Conservation (phyloP, 495 filamentous ascomycete species). For the Extremus antarcticus region DNA sequence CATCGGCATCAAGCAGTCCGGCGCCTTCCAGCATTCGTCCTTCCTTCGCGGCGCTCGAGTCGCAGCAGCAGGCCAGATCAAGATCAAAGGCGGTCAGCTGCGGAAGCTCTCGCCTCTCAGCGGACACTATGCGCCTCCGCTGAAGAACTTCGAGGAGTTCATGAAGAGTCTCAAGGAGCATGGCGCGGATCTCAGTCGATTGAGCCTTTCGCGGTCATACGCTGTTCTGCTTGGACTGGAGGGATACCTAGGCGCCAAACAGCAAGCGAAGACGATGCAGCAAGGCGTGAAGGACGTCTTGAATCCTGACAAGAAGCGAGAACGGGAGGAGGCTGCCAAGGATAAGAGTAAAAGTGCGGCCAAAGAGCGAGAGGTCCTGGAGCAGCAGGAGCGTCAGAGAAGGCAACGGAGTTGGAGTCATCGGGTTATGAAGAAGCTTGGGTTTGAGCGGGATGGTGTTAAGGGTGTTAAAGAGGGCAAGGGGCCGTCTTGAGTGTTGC, state of each 20-base stretch:
- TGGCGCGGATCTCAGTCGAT: slow-evolving; percentile 67
- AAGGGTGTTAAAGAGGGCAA: background rate
- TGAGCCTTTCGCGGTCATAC: slow-evolving; percentile 70
- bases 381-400: slow-evolving; percentile 26
- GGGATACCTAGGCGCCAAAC: slow-evolving; percentile 53
- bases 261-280: slow-evolving; percentile 40
- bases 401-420: slow-evolving; percentile 27
- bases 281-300: slow-evolving; percentile 30
- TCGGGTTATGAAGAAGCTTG: slow-evolving; percentile 25
- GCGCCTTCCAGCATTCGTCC: slow-evolving; percentile 80
- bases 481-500: slow-evolving; percentile 3
- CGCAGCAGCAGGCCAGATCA: slow-evolving; percentile 68
- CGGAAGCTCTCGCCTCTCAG: slow-evolving; percentile 46
- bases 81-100: slow-evolving; percentile 68
- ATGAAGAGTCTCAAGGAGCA: slow-evolving; percentile 57
- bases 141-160: slow-evolving; percentile 69
- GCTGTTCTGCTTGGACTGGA: slow-evolving; percentile 74
- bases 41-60: slow-evolving; percentile 78
- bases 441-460: slow-evolving; percentile 7
- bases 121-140: slow-evolving; percentile 80
- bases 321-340: slow-evolving; percentile 32
- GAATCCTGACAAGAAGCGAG: slow-evolving; percentile 34
- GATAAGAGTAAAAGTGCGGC: slow-evolving; percentile 43
- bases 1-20: slow-evolving; percentile 80
- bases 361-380: slow-evolving; percentile 35